phyloP scores from a whole-genome alignment of 2,329 filamentous ascomycete genomes.

The Aspergillus melleus region DNA sequence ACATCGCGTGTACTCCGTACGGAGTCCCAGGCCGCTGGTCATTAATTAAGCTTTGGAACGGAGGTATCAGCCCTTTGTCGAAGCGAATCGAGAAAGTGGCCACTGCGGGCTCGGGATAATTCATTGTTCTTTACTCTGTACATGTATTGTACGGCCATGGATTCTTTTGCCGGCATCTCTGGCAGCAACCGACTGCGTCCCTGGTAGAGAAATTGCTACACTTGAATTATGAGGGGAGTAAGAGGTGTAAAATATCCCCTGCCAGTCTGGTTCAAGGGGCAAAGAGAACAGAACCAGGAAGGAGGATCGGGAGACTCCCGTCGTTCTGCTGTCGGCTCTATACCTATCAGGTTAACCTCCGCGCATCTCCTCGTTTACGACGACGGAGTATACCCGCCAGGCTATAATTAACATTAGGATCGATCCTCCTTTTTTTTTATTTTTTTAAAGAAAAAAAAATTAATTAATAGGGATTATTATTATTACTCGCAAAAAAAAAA shows the following conservation, averaged over 20 bases:
- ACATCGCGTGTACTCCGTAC: constrained; percentile 11
- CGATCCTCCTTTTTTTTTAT: not conserved
- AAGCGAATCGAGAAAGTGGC: constrained; percentile 18
- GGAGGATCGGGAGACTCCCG: not conserved
- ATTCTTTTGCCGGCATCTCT: not conserved
- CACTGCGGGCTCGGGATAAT: constrained; percentile 17
- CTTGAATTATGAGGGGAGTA: not conserved
- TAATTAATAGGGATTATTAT: not conserved
- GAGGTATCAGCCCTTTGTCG: constrained; percentile 22
- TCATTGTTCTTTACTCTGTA: not conserved
- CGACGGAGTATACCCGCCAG: constrained; percentile 1
- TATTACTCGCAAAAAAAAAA: not conserved
- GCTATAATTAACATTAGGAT: not conserved
- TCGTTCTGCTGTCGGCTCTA: not conserved
- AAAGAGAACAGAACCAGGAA: not conserved
- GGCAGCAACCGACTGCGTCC: not conserved
- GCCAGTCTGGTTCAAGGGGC: not conserved
- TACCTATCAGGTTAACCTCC: constrained; percentile 1
- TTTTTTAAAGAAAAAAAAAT: not conserved
- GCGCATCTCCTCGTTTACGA: constrained; percentile 1
- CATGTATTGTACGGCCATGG: not conserved
- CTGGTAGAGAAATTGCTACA: not conserved
- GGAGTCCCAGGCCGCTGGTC: constrained; percentile 14
- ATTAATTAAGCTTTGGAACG: constrained; percentile 29
- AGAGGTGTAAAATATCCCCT: not conserved